Evolutionary conservation across 257 asterid genomes (phyloP).

Genomic region (Solanum sejunctum): DNA sequence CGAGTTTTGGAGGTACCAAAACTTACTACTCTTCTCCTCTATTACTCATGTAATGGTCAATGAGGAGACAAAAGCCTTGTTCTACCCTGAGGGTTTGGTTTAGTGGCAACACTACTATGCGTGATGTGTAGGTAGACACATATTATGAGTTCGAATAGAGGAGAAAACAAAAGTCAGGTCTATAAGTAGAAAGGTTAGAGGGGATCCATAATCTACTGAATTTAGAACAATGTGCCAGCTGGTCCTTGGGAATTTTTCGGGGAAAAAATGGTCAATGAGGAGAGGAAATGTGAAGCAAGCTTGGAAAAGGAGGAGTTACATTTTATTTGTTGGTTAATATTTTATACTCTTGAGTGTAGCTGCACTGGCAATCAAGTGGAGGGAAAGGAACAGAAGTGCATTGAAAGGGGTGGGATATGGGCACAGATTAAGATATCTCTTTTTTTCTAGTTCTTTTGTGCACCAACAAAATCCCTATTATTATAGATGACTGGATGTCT

Average conservation of each 20-base stretch:
- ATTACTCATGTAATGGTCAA: background rate
- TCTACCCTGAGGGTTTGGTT: background rate
- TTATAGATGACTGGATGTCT: background rate
- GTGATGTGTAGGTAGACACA: background rate
- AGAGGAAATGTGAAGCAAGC: background rate
- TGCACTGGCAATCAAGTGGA: background rate
- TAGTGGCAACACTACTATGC: background rate
- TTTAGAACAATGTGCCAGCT: background rate
- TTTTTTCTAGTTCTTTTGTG: background rate
- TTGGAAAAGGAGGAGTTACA: background rate
- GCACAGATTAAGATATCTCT: background rate
- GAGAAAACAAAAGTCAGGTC: background rate
- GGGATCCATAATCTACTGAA: background rate
- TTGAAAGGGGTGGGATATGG: background rate
- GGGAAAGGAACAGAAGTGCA: background rate
- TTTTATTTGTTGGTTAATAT: background rate
- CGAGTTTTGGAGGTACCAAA: conserved; percentile 73
- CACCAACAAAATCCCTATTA: background rate
- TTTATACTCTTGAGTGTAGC: background rate
- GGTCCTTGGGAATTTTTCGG: background rate
- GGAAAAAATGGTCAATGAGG: background rate
- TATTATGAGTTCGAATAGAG: background rate
- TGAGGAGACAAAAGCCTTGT: background rate
- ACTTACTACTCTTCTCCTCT: background rate
- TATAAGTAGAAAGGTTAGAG: background rate